Evolutionary conservation across 495 filamentous ascomycete species (phyloP).

Genomic region (Clohesyomyces aquaticus): DNA sequence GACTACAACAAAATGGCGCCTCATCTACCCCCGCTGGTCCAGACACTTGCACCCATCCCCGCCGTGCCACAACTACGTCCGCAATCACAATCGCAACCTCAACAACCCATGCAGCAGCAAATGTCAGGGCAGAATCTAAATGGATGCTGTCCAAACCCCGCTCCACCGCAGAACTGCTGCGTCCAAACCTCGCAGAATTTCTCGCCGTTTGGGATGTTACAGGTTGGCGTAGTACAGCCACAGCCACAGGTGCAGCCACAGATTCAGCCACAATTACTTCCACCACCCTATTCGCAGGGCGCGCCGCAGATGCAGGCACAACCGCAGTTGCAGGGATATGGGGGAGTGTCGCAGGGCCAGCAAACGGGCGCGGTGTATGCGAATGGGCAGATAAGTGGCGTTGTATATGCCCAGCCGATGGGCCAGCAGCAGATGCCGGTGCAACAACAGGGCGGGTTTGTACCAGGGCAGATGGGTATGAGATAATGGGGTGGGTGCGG

Average conservation of each 20-base stretch:
- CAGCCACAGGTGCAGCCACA: no score
- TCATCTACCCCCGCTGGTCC: constrained; percentile 12
- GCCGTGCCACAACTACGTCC: constrained; percentile 9
- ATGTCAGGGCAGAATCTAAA: not conserved
- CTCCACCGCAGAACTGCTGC: constrained; percentile 20
- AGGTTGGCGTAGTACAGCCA: not conserved
- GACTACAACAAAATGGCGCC: constrained; percentile 39
- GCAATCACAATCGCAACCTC: constrained; percentile 14
- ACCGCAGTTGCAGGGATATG: not conserved
- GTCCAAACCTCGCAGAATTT: constrained; percentile 2
- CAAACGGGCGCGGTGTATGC: not conserved
- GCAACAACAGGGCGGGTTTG: not conserved
- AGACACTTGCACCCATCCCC: constrained; percentile 20
- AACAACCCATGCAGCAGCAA: constrained; percentile 13
- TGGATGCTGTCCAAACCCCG: constrained; percentile 15
- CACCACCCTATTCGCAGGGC: constrained; percentile 4
- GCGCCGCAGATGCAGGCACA: not conserved
- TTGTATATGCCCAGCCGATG: not conserved
- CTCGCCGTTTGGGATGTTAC: not conserved
- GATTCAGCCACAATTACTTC: no score
- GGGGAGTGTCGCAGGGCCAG: not conserved
- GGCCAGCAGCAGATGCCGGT: constrained; percentile 1
- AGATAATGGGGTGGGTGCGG: no score
- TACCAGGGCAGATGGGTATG: no score
- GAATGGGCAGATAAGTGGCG: constrained; percentile 5